Evolutionary conservation across 495 filamentous ascomycete genomes (phyloP).

Genomic region (Aspergillus panamensis): DNA sequence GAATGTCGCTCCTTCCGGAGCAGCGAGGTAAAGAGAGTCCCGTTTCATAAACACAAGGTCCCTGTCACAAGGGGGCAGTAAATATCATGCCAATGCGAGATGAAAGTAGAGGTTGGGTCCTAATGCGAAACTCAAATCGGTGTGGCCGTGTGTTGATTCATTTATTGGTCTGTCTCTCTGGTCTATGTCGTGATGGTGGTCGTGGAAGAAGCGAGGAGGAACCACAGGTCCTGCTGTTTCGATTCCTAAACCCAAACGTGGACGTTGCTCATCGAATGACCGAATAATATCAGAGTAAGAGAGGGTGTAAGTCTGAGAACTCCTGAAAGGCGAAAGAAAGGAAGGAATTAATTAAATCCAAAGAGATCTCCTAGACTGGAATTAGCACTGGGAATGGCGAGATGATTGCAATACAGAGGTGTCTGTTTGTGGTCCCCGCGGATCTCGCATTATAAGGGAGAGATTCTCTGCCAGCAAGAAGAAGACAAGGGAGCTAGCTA

Average conservation of each 20-base stretch:
- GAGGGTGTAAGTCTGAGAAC: not conserved
- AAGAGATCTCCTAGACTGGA: not conserved
- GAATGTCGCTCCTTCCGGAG: slow-evolving; percentile 24
- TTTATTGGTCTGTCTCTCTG: no score
- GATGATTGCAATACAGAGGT: not conserved
- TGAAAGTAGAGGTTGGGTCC: not conserved
- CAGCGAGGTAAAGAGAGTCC: slow-evolving; percentile 13
- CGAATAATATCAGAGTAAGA: not conserved
- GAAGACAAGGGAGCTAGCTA: no score
- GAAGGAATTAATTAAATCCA: not conserved
- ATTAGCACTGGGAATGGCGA: not conserved
- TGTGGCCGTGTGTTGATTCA: no score
- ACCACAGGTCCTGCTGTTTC: no score
- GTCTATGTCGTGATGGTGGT: no score
- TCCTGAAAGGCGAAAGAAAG: not conserved
- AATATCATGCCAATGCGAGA: slow-evolving; percentile 7
- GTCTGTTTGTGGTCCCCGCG: not conserved
- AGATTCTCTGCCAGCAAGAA: no score
- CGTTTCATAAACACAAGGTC: slow-evolving; percentile 15
- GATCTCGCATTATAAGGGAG: no score
- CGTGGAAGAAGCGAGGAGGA: no score
- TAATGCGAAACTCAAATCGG: not conserved
- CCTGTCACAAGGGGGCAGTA: slow-evolving; percentile 1
- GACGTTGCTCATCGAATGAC: no score
- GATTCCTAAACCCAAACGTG: no score